A percentile compares a stretch with the other conserved stretches of the same genome.
These are phyloP conservation scores for Lachancea dasiensis DNA, from an alignment of 805 yeast genomes.

Conservation along the genomic window DNA sequence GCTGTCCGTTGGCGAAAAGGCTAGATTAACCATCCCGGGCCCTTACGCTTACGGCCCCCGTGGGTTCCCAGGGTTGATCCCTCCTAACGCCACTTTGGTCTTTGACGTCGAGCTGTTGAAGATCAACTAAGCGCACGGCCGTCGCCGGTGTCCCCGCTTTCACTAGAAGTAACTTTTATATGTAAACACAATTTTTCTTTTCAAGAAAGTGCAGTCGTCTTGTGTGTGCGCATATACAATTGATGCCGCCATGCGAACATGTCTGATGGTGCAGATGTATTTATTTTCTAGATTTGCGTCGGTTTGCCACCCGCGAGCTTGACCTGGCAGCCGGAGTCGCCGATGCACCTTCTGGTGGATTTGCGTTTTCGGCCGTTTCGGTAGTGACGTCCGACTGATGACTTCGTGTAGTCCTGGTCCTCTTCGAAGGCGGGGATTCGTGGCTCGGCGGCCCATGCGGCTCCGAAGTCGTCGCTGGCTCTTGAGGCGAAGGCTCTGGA, in stretches of 20 bases:
- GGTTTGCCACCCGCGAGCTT: slow-evolving; percentile 26
- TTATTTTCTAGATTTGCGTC: slow-evolving; percentile 27
- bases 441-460: slow-evolving; percentile 5
- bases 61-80: slow-evolving; percentile 95
- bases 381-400: slow-evolving; percentile 1
- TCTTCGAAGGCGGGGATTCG: slow-evolving; percentile 8
- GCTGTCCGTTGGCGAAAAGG: slow-evolving; percentile 88
- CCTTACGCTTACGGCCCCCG: slow-evolving; percentile 88
- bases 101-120: slow-evolving; percentile 71
- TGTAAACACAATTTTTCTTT: too few relatives aligned
- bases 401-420: slow-evolving; percentile 5
- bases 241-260: too few relatives aligned
- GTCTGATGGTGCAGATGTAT: too few relatives aligned
- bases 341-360: neutral
- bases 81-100: slow-evolving; percentile 90
- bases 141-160: too few relatives aligned
- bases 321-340: slow-evolving; percentile 4
- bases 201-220: too few relatives aligned
- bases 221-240: too few relatives aligned
- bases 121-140: slow-evolving; percentile 34
- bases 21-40: slow-evolving; percentile 88
- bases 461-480: too few relatives aligned
- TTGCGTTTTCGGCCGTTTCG: neutral
- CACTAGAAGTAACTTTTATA: too few relatives aligned
- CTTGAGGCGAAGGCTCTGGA: neutral